A percentile compares a stretch with the other conserved stretches of the same genome.
Evolutionary conservation across 257 asterid genomes (phyloP).

Genomic region (Salvia hispanica): DNA sequence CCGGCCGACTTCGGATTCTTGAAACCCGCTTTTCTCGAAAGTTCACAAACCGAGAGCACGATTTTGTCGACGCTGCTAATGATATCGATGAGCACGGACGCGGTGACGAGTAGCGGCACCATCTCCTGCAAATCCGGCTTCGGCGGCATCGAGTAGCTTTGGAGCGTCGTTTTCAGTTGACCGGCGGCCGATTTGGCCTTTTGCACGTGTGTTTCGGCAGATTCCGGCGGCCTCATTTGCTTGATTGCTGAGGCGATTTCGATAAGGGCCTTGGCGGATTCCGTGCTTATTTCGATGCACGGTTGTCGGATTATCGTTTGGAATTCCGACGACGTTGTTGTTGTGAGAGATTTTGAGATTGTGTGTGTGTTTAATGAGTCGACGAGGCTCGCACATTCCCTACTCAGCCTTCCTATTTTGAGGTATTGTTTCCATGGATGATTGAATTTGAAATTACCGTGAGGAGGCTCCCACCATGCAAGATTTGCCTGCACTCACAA

Average conservation of each 20-base stretch:
- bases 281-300: conserved; percentile 53
- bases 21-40: conserved; percentile 54
- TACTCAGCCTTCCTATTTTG: conserved; percentile 53
- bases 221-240: conserved; percentile 41
- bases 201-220: conserved; percentile 30
- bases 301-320: conserved; percentile 36
- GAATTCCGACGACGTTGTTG: conserved; percentile 32
- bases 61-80: conserved; percentile 46
- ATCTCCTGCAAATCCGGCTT: conserved; percentile 41
- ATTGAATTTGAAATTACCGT: conserved; percentile 50
- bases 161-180: conserved; percentile 38
- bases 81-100: conserved; percentile 57
- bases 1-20: conserved; percentile 26
- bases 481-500: conserved; percentile 56
- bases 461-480: conserved; percentile 90
- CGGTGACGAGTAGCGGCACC: conserved; percentile 47
- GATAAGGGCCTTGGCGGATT: conserved; percentile 45
- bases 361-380: conserved; percentile 51
- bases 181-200: conserved; percentile 41
- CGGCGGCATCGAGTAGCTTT: conserved; percentile 17
- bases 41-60: conserved; percentile 42
- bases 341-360: conserved; percentile 37
- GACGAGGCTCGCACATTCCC: conserved; percentile 74
- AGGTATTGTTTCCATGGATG: conserved; percentile 83
- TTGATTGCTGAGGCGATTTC: conserved; percentile 51